These are phyloP conservation scores for Pulveroboletus sp. DNA, from an alignment of 768 basidiomycete genomes.

Conservation along the genomic window DNA sequence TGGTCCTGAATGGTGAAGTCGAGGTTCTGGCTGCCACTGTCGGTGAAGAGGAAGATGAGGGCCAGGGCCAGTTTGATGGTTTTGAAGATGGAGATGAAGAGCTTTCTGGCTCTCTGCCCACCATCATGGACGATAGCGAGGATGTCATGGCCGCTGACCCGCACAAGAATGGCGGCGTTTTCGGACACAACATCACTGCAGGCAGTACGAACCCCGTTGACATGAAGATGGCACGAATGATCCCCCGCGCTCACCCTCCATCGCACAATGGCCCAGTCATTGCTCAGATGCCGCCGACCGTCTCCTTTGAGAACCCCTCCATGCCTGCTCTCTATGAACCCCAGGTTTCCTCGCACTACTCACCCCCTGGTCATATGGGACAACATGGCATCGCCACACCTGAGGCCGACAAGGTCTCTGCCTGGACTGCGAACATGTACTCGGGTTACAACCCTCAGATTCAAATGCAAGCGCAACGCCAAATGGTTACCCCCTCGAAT, in stretches of 20 bases:
- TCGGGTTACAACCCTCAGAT: conserved; percentile 22
- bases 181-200: conserved; percentile 27
- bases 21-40: conserved; percentile 56
- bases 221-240: conserved; percentile 24
- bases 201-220: conserved; percentile 32
- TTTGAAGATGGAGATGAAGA: conserved; percentile 45
- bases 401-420: conserved; percentile 26
- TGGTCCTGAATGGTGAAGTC: conserved; percentile 68
- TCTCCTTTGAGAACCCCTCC: conserved; percentile 53
- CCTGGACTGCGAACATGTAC: conserved; percentile 32
- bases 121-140: conserved; percentile 30
- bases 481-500: conserved; percentile 43
- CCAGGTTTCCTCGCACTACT: conserved; percentile 31
- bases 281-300: conserved; percentile 40
- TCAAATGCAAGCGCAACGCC: conserved; percentile 33
- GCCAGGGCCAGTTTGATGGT: conserved; percentile 33
- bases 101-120: conserved; percentile 25
- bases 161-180: conserved; percentile 33
- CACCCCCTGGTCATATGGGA: conserved; percentile 15
- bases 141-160: conserved; percentile 25
- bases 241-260: conserved; percentile 18
- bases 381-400: conserved; percentile 19
- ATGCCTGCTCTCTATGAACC: conserved; percentile 46
- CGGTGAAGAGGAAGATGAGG: conserved; percentile 58
- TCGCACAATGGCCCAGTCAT: conserved; percentile 42